A percentile compares a stretch with the other conserved stretches of the same genome.
phyloP scores from a whole-genome alignment of 352 stramenopile genomes.

The Phytophthora sojae region DNA sequence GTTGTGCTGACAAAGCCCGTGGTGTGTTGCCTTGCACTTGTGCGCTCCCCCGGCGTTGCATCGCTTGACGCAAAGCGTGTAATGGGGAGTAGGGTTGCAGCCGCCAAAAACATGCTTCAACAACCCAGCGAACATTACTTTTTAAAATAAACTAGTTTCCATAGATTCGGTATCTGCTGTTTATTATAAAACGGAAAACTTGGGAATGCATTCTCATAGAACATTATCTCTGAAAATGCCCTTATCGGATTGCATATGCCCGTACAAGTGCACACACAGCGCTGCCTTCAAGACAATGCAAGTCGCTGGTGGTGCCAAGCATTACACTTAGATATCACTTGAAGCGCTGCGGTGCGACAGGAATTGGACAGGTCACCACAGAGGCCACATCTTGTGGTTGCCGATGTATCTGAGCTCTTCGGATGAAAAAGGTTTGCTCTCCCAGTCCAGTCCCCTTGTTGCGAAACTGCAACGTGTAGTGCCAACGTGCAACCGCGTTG shows the following conservation, averaged over 20 bases:
- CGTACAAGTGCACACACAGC: too few relatives aligned
- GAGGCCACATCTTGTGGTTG: neutral
- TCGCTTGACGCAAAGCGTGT: constrained; percentile 10
- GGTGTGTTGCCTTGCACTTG: constrained; percentile 13
- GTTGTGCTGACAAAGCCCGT: constrained; percentile 18
- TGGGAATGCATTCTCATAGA: neutral
- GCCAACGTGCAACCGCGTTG: neutral
- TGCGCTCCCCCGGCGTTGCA: neutral
- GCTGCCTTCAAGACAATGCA: too few relatives aligned
- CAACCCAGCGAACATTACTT: neutral
- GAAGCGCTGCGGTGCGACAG: neutral
- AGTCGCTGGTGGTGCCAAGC: too few relatives aligned
- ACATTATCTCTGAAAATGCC: neutral
- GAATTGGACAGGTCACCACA: neutral
- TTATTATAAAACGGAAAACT: neutral
- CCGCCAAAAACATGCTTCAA: constrained; percentile 3
- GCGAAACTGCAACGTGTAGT: neutral
- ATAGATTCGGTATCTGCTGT: neutral
- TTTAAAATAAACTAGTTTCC: neutral
- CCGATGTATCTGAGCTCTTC: neutral
- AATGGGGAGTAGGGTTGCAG: constrained; percentile 32
- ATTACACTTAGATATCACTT: neutral
- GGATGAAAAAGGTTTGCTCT: neutral
- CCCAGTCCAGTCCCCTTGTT: neutral
- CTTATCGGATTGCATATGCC: too few relatives aligned